Conservation (phyloP, 2,329 filamentous ascomycete species). For the Fusarium incarnatum region DNA sequence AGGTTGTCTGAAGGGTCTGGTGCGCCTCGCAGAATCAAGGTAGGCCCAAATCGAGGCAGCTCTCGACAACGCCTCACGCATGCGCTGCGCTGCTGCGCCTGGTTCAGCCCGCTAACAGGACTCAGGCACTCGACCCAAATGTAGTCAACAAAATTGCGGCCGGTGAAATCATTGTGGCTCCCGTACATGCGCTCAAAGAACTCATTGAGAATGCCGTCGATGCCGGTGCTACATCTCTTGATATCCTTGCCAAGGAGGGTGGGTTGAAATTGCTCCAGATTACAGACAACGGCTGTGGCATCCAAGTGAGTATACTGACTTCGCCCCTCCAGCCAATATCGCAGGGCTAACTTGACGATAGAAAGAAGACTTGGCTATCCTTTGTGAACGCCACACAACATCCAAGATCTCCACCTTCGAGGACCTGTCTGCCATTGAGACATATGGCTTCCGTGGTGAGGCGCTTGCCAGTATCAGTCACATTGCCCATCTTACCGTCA, state of each 20-base stretch:
- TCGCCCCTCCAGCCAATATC: background rate
- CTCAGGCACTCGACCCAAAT: slow-evolving; percentile 85
- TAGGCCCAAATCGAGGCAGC: slow-evolving; percentile 43
- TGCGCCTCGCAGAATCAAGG: slow-evolving; percentile 63
- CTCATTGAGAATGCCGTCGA: slow-evolving; percentile 97
- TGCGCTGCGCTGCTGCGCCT: background rate
- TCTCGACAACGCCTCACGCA: slow-evolving; percentile 12
- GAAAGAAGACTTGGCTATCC: slow-evolving; percentile 90
- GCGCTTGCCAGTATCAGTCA: slow-evolving; percentile 98
- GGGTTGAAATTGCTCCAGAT: slow-evolving; percentile 96
- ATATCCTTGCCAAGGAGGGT: slow-evolving; percentile 93
- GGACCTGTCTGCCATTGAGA: slow-evolving; percentile 88
- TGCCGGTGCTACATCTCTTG: slow-evolving; percentile 91
- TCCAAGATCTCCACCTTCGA: slow-evolving; percentile 96
- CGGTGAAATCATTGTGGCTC: slow-evolving; percentile 97
- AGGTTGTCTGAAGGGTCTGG: slow-evolving; percentile 52
- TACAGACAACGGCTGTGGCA: slow-evolving; percentile 96
- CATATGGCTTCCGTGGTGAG: slow-evolving; percentile 98
- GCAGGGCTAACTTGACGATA: slow-evolving; percentile 52
- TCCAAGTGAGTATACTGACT: slow-evolving; percentile 71
- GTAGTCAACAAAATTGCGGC: slow-evolving; percentile 99
- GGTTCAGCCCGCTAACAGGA: slow-evolving; percentile 15
- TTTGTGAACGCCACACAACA: slow-evolving; percentile 96
- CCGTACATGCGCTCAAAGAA: slow-evolving; percentile 95
- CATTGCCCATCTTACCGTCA: slow-evolving; percentile 94